These are phyloP conservation scores for Jaltomata sinuosa DNA, from an alignment of 257 asterid species.

Conservation along the genomic window DNA sequence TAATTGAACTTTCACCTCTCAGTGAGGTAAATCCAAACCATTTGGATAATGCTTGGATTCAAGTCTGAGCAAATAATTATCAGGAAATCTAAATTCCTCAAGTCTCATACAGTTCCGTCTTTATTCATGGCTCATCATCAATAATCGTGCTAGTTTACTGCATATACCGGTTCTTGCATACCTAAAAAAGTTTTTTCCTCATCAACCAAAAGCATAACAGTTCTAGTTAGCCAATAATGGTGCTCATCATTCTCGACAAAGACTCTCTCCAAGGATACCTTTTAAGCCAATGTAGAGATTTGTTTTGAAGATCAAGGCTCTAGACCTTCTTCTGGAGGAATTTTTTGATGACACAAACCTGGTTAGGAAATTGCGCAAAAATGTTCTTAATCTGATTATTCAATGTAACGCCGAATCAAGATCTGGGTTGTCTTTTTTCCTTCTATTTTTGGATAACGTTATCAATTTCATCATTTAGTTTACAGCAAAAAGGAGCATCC, in stretches of 20 bases:
- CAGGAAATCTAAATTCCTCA: conserved; percentile 70
- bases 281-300: conserved; percentile 65
- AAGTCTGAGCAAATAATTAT: conserved; percentile 66
- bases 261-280: conserved; percentile 71
- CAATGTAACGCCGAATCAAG: conserved; percentile 63
- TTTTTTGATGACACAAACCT: conserved; percentile 33
- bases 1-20: conserved; percentile 71
- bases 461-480: not conserved
- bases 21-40: conserved; percentile 42
- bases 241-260: conserved; percentile 41
- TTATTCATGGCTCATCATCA: conserved; percentile 73
- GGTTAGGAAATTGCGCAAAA: conserved; percentile 45
- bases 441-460: not conserved
- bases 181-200: conserved; percentile 70
- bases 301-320: too few species aligned
- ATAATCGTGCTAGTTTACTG: conserved; percentile 48
- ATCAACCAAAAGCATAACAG: conserved; percentile 60
- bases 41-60: conserved; percentile 61
- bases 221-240: conserved; percentile 46
- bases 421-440: conserved; percentile 39
- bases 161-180: conserved; percentile 47
- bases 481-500: not conserved
- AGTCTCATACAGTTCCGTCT: too few species aligned
- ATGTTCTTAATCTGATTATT: conserved; percentile 77
- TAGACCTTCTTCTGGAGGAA: conserved; percentile 52